Evolutionary conservation across 2,329 filamentous ascomycete species (phyloP).

Genomic region (Sporothrix globosa): DNA sequence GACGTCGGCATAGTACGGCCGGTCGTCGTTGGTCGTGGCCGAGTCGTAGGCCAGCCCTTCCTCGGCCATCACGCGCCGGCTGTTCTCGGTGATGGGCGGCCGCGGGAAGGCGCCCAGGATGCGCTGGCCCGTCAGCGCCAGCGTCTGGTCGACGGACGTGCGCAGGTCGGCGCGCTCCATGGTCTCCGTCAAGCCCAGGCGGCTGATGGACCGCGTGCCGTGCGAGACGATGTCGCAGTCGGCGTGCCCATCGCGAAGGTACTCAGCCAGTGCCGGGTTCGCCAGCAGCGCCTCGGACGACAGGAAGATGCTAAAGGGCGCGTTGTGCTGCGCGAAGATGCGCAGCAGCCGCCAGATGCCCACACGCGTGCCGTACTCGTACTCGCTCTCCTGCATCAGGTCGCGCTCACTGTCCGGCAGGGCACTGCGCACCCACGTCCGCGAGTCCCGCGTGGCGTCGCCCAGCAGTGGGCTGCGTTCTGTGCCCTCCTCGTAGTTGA

Average conservation of each 20-base stretch:
- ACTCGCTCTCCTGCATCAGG: conserved; percentile 33
- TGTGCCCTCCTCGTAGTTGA: conserved; percentile 32
- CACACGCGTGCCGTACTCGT: conserved; percentile 33
- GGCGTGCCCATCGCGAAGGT: background rate
- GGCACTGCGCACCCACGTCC: conserved; percentile 29
- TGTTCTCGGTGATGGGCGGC: conserved; percentile 30
- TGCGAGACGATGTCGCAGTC: conserved; percentile 32
- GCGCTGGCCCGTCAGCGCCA: conserved; percentile 27
- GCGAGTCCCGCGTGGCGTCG: conserved; percentile 28
- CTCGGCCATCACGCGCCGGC: conserved; percentile 32
- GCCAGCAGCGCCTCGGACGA: background rate
- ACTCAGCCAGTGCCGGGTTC: background rate
- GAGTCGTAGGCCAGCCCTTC: conserved; percentile 31
- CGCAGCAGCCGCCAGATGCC: conserved; percentile 31
- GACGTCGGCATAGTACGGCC: conserved; percentile 29
- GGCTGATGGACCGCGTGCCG: conserved; percentile 33
- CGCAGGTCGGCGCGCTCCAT: conserved; percentile 25
- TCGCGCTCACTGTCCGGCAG: conserved; percentile 28
- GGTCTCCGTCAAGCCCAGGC: conserved; percentile 23
- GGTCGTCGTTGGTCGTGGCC: conserved; percentile 32
- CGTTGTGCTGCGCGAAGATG: conserved; percentile 23
- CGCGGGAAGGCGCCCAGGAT: conserved; percentile 31
- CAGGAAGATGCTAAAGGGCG: background rate
- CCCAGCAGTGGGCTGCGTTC: conserved; percentile 29
- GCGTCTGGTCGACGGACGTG: conserved; percentile 27